phyloP scores from a whole-genome alignment of 495 filamentous ascomycete species.

The Talaromyces wortmannii region DNA sequence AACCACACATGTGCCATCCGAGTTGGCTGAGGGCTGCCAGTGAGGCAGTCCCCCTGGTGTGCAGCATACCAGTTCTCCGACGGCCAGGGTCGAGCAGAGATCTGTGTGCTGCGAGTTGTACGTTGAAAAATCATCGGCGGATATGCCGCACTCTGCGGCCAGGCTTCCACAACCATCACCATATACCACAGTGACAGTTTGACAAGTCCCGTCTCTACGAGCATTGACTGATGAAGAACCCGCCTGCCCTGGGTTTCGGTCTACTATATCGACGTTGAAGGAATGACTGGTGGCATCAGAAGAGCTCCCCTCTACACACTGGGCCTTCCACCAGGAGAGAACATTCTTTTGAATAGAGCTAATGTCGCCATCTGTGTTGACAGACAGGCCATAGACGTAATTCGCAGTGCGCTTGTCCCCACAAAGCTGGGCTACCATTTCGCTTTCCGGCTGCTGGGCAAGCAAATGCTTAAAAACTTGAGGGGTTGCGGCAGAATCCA shows the following conservation, averaged over 20 bases:
- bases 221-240: neutral
- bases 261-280: neutral
- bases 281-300: neutral
- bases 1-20: neutral
- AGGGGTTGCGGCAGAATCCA: neutral
- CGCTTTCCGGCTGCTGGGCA: neutral
- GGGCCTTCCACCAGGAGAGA: neutral
- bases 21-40: neutral
- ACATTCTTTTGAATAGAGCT: neutral
- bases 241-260: neutral
- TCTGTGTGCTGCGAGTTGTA: constrained; percentile 1
- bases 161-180: constrained; percentile 1
- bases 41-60: neutral
- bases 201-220: neutral
- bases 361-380: constrained; percentile 1
- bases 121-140: neutral
- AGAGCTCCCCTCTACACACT: neutral
- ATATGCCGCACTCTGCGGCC: constrained; percentile 4
- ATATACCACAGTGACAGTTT: neutral
- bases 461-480: neutral
- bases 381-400: constrained; percentile 1
- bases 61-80: neutral
- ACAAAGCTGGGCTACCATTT: constrained; percentile 6
- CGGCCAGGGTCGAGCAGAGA: neutral
- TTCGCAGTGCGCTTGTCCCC: constrained; percentile 1